phyloP scores from a whole-genome alignment of 768 basidiomycete species.

The Trametes punicea region DNA sequence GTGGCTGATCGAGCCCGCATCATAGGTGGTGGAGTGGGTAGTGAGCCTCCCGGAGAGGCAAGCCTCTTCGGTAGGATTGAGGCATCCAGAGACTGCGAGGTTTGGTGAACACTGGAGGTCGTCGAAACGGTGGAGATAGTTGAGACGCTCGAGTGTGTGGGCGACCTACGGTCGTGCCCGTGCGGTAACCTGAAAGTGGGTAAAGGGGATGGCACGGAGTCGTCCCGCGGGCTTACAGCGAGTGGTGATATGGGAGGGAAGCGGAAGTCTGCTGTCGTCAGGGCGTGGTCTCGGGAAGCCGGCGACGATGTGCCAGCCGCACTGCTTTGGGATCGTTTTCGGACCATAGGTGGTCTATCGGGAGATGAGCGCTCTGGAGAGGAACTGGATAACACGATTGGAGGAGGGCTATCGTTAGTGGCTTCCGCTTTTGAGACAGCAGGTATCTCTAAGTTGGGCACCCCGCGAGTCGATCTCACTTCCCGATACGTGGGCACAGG shows the following conservation, averaged over 20 bases:
- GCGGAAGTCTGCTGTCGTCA: conserved; percentile 33
- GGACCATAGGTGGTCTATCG: conserved; percentile 32
- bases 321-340: conserved; percentile 44
- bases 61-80: conserved; percentile 28
- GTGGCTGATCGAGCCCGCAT: conserved; percentile 36
- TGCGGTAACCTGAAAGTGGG: conserved; percentile 16
- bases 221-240: neutral
- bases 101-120: conserved; percentile 43
- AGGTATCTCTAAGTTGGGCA: conserved; percentile 41
- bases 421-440: conserved; percentile 16
- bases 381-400: conserved; percentile 26
- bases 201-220: conserved; percentile 11
- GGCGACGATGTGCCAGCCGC: conserved; percentile 31
- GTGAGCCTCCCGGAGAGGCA: conserved; percentile 29
- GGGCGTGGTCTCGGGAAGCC: conserved; percentile 29
- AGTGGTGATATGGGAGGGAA: conserved; percentile 32
- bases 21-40: conserved; percentile 29
- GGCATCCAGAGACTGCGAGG: conserved; percentile 55
- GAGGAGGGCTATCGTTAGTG: conserved; percentile 23
- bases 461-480: conserved; percentile 31
- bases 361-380: conserved; percentile 27
- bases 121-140: conserved; percentile 27
- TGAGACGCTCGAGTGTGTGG: conserved; percentile 32
- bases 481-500: conserved; percentile 27
- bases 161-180: conserved; percentile 29